Conservation (phyloP, 768 basidiomycete species). For the Amanita jacksonii region DNA sequence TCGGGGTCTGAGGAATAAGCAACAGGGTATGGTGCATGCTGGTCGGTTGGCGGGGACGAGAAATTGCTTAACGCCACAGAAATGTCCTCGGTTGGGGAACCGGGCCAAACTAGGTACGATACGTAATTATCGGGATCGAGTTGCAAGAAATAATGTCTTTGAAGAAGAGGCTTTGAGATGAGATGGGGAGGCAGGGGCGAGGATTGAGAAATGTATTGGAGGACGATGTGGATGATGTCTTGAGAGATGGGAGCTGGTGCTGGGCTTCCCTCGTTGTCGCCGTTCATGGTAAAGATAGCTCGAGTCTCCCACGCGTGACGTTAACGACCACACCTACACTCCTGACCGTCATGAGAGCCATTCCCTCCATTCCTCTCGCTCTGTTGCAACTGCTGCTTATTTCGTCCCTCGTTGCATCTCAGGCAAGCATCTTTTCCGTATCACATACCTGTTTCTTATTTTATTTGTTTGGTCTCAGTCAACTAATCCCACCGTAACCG, state of each 20-base stretch:
- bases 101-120: conserved; percentile 65
- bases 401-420: conserved; percentile 4
- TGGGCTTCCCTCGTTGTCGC: conserved; percentile 12
- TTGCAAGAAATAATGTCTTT: conserved; percentile 57
- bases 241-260: conserved; percentile 17
- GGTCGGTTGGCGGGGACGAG: conserved; percentile 27
- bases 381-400: conserved; percentile 2
- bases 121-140: conserved; percentile 38
- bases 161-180: conserved; percentile 46
- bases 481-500: conserved; percentile 20
- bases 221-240: conserved; percentile 34
- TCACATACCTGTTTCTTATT: not conserved
- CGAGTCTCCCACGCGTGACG: conserved; percentile 19
- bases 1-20: conserved; percentile 39
- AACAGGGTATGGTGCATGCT: conserved; percentile 14
- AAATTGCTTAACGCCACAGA: conserved; percentile 27
- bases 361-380: too few relatives aligned
- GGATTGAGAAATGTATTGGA: conserved; percentile 49
- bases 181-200: conserved; percentile 51
- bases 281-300: conserved; percentile 14
- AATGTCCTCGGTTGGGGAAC: conserved; percentile 18
- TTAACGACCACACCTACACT: conserved; percentile 16
- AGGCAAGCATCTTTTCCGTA: not conserved
- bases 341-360: conserved; percentile 20
- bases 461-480: not conserved